phyloP scores from a whole-genome alignment of 805 yeast genomes.

The Vanderwaltozyma polyspora region DNA sequence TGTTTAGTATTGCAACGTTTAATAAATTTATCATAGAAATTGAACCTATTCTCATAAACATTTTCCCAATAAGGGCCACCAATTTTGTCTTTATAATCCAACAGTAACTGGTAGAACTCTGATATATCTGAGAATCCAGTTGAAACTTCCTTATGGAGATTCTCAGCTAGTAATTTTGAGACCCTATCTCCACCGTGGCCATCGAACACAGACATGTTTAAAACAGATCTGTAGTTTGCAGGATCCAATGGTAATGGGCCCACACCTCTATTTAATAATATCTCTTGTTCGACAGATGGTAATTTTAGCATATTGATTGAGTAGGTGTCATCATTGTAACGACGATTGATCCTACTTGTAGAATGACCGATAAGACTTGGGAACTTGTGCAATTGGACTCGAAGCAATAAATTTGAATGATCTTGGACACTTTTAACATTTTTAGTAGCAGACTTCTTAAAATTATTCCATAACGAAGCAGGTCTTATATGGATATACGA shows the following conservation, averaged over 20 bases:
- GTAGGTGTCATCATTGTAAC: constrained; percentile 72
- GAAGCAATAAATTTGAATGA: constrained; percentile 7
- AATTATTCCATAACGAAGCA: constrained; percentile 8
- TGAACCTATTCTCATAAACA: constrained; percentile 41
- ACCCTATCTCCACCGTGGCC: constrained; percentile 86
- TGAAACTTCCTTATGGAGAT: constrained; percentile 47
- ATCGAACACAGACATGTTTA: constrained; percentile 72
- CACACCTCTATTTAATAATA: constrained; percentile 8
- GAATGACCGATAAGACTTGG: constrained; percentile 56
- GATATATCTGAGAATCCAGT: constrained; percentile 22
- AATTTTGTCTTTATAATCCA: constrained; percentile 45
- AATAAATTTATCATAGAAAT: constrained; percentile 27
- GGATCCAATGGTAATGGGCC: constrained; percentile 7
- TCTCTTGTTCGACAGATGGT: constrained; percentile 26
- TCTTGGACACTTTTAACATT: neutral
- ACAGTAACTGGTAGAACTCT: constrained; percentile 35
- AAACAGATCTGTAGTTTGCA: constrained; percentile 30
- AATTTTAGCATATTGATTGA: constrained; percentile 50
- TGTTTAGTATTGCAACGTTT: constrained; percentile 26
- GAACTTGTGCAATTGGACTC: constrained; percentile 19
- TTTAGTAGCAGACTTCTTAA: neutral
- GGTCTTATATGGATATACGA: constrained; percentile 16
- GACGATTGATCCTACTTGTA: constrained; percentile 62
- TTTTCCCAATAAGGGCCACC: constrained; percentile 82
- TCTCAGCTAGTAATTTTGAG: constrained; percentile 43